Evolutionary conservation across 139 green algal species (phyloP), one percentile per base, ranked within the genome.

Genomic region (Astrephomene gubernaculifera): DNA sequence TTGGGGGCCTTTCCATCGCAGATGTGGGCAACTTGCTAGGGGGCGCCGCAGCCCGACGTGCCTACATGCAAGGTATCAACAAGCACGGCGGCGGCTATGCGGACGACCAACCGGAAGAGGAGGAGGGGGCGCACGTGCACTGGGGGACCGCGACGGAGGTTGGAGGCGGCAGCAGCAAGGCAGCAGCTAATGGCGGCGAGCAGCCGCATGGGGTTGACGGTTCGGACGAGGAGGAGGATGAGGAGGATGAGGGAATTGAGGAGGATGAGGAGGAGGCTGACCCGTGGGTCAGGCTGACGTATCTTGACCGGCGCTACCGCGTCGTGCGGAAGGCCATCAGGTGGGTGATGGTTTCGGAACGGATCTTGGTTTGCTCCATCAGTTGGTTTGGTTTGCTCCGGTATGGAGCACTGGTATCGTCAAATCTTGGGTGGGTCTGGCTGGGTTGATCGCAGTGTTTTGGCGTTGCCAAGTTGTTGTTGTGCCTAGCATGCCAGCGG

Each of bases 1-100:
- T n/a, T n/a, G n/a, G n/a, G n/a, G n/a, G n/a, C n/a, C n/a, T n/a
- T n/a, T n/a, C n/a, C n/a, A n/a, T 2, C 17, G 1, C 71, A 83
- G 76, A 83, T 19, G 76, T 83, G 76, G 76, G 76, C 41, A 61
- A 73, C 12, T 29, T 83, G 60, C 60, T 83, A 0, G 76, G 76
- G 17, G 76, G 76, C 60, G 76, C 39, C 17, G 76, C 57, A 10
- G 76, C 76, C 22, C 76, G 76, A 29, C 61, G 27, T 25, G 76
- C 76, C 76, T 72, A 83, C 39, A 39, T 72, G n/a, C 29, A 24
- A 0, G 76, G 60, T 12, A 24, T 83, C 21, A 35, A 31, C 8
- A 49, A 52, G 33, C 17, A 25, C 72, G 35, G 49, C 35, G 45
- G 27, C 2, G 54, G 38, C 35, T 69, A 69, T 35, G 41, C 61